phyloP scores from a whole-genome alignment of 345 rosid genomes.

The Aquilaria sinensis region DNA sequence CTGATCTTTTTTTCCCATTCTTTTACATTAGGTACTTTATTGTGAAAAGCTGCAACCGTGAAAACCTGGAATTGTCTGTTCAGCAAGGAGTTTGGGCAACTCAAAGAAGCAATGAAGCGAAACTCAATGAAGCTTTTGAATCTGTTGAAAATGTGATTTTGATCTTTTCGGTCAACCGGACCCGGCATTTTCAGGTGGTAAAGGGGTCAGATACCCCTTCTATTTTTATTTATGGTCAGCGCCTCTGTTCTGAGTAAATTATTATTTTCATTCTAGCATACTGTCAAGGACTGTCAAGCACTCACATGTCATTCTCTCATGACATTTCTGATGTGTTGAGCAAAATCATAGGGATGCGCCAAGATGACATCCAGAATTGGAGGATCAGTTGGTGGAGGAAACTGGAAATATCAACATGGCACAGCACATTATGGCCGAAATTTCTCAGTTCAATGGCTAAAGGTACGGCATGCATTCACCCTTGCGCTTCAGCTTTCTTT shows the following conservation, averaged over 20 bases:
- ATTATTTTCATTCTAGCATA: background rate
- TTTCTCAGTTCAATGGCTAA: conserved; percentile 98
- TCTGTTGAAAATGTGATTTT: conserved; percentile 83
- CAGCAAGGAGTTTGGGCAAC: conserved; percentile 99
- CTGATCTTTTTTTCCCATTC: background rate
- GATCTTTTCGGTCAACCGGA: conserved; percentile 92
- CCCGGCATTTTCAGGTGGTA: conserved; percentile 93
- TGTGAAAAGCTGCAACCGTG: conserved; percentile 94
- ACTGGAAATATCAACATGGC: conserved; percentile 99
- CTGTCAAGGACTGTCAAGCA: background rate
- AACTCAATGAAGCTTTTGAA: conserved; percentile 96
- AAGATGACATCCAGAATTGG: conserved; percentile 97
- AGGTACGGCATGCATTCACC: conserved; percentile 33
- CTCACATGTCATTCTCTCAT: conserved; percentile 2
- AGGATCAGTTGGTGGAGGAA: conserved; percentile 83
- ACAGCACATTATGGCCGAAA: conserved; percentile 96
- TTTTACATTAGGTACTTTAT: conserved; percentile 69
- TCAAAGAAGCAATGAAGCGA: conserved; percentile 97
- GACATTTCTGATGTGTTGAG: conserved; percentile 9
- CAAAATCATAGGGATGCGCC: conserved; percentile 77
- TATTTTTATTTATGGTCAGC: conserved; percentile 11
- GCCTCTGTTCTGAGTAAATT: conserved; percentile 1
- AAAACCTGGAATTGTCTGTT: conserved; percentile 93
- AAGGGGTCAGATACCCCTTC: conserved; percentile 14
- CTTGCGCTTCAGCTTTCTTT: background rate